Evolutionary conservation across 2,329 filamentous ascomycete species (phyloP), one percentile per base, ranked within the genome.

Genomic region (Akanthomyces lecanii): DNA sequence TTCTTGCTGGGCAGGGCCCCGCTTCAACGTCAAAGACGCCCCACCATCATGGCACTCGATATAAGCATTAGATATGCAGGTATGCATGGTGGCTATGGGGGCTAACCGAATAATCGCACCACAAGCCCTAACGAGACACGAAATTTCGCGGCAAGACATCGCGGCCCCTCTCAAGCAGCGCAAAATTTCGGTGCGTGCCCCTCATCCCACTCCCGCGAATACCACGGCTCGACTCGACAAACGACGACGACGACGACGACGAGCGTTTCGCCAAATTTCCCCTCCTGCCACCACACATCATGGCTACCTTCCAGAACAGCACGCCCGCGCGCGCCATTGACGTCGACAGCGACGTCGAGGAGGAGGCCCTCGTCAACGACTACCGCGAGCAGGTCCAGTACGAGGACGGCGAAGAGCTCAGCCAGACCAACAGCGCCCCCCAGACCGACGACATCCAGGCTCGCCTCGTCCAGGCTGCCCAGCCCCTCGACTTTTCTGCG

Each of bases 331-430:
- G 85, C 76, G 78, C 82, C 69, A 78, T 86, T 64, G 87, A 87
- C 71, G 90, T 94, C 77, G 92, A 96, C 75, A 96, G 92, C 74
- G 95, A 98, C 77, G 90, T 91, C 68, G 93, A 97, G 81, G 94
- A 98, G 84, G 95, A 98, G 81, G 90, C 90, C 71, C 86, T 99
- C 69, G 95, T 92, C 72, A 92, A 92, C 79, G 92, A 98, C 80
- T 97, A 97, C 85, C 89, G 88, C 76, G 92, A 97, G 81, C 94
- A 97, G 79, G 91, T 97, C 70, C 92, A 95, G 76, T 97, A 94
- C 73, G 91, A 96, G 72, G 92, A 93, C 74, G 88, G 89, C 71
- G 87, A 92, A 79, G 78, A 96, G 69, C 80, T 96, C 70, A 92
- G 94, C 76, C 86, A 87, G 75, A 87, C 87, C 70, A 87, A 82